Evolutionary conservation across 768 basidiomycete genomes (phyloP).

Genomic region (Sporobolomyces pararoseus): DNA sequence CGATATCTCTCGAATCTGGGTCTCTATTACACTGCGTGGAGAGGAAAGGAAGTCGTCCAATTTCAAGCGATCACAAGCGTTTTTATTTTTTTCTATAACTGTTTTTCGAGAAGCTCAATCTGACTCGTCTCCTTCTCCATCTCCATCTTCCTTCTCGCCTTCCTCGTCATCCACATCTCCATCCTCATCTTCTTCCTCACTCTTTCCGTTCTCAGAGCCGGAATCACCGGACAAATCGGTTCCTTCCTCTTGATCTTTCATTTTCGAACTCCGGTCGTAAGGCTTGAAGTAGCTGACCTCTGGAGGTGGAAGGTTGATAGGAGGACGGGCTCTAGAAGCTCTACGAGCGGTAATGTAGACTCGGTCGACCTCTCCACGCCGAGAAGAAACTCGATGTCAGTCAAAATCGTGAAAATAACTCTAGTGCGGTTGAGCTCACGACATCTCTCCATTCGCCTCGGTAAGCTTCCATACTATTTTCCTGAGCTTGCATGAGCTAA

Average conservation of each 20-base stretch:
- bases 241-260: neutral
- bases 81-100: neutral
- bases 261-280: neutral
- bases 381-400: neutral
- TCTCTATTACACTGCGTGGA: too few species aligned
- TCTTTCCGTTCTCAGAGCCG: too few species aligned
- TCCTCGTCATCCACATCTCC: neutral
- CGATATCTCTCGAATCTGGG: too few species aligned
- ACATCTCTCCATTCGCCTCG: neutral
- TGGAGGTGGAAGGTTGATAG: neutral
- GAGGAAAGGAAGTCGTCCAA: too few species aligned
- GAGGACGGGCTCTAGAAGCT: neutral
- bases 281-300: neutral
- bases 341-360: constrained; percentile 1
- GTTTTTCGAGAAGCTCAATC: neutral
- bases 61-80: neutral
- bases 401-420: neutral
- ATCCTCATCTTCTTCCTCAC: neutral
- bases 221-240: neutral
- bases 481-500: too few species aligned
- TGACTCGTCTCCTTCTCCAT: neutral
- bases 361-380: neutral
- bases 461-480: too few species aligned
- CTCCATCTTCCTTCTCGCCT: neutral
- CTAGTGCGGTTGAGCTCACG: neutral